phyloP scores from a whole-genome alignment of 306 rosid species.

The Cucurbita moschata region DNA sequence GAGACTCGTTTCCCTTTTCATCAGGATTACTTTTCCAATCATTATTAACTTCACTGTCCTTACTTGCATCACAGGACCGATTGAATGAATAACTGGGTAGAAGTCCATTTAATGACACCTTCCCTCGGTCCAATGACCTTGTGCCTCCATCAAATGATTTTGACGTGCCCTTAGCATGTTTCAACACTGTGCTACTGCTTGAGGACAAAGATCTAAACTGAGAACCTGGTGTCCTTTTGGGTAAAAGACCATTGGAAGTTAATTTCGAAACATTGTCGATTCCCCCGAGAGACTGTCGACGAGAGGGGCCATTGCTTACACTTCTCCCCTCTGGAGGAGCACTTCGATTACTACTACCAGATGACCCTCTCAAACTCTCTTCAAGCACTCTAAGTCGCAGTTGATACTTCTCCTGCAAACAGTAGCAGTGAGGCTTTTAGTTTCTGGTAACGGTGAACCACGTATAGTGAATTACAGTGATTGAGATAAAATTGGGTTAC shows the following conservation, averaged over 20 bases:
- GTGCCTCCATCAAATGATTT: conserved; percentile 98
- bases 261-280: conserved; percentile 67
- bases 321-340: conserved; percentile 68
- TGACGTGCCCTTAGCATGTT: conserved; percentile 93
- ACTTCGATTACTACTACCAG: conserved; percentile 53
- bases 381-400: conserved; percentile 88
- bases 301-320: conserved; percentile 76
- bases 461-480: conserved; percentile 4
- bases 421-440: background rate
- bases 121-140: conserved; percentile 84
- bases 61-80: conserved; percentile 65
- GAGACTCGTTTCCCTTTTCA: conserved; percentile 65
- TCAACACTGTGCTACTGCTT: conserved; percentile 68
- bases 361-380: conserved; percentile 80
- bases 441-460: background rate
- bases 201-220: conserved; percentile 57
- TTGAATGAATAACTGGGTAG: conserved; percentile 55
- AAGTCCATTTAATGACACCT: conserved; percentile 60
- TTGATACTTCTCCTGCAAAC: conserved; percentile 71
- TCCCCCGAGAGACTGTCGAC: conserved; percentile 95
- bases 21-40: conserved; percentile 68
- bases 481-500: conserved; percentile 42
- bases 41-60: conserved; percentile 33
- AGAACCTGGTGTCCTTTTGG: conserved; percentile 64
- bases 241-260: conserved; percentile 67